Evolutionary conservation across 1,284 basidiomycete species (phyloP), one percentile per base, ranked within the genome.

Genomic region (Melampsora abietis-canadensis): DNA sequence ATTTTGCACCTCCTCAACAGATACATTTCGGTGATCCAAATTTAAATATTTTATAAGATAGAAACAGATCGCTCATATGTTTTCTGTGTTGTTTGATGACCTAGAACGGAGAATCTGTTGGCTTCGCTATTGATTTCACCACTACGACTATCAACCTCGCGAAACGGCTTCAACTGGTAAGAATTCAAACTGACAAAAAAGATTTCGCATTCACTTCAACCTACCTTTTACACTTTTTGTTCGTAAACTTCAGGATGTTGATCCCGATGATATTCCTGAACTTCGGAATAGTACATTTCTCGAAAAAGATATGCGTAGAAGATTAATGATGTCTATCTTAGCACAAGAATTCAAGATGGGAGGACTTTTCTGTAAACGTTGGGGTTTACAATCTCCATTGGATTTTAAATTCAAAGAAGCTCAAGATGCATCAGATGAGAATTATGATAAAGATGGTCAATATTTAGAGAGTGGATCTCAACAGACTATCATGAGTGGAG

Each of bases 291-390:
- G 27, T 30, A 69, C 37, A 14, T 34, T 48, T 17, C 46, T 34
- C 30, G 59, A 19, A n/a, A 69, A 69, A 27, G 57, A 69, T 31
- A 44, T 44, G 44, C 68, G 68, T 14, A 51, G 68, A 19, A 44
- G 59, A 31, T 30, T 69, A 34, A 69, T 69, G 68, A 46, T 69
- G 15, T 51, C 68, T 5, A 61, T 69, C 15, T 19, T 69, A 30
- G 57, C 54, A 37, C 68, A 69, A 69, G 57, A 69, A 21, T 69
- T 61, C 24, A 57, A 69, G 19, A 48, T 69, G 57, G 68, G 68
- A 27, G 68, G 68, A 46, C 21, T 69, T 34, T 60, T 62, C 62
- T 69, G 68, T 27, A 60, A 62, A 47, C 57, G 48, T 48, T 27
- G 37, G 37, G 59, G 61, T 46, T 69, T 69, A 24, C 40, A 69